A percentile compares a stretch with the other conserved stretches of the same genome.
Evolutionary conservation across 352 stramenopile genomes (phyloP).

Genomic region (Blastocystis sp.): DNA sequence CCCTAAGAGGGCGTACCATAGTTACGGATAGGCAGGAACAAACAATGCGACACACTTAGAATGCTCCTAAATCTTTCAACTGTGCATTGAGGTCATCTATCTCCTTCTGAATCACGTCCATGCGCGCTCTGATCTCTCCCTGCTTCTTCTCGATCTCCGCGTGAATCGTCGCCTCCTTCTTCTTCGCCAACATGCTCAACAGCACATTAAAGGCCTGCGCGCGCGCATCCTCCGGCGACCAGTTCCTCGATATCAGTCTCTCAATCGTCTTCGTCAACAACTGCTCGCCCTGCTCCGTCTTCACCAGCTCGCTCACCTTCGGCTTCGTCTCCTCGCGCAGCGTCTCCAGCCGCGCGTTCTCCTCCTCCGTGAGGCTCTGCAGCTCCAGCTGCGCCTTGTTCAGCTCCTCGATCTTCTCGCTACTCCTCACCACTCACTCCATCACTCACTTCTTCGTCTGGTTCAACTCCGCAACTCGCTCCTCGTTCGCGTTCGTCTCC

Average conservation of each 20-base stretch:
- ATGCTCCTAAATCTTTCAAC: background rate
- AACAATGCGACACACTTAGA: background rate
- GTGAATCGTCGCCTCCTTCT: background rate
- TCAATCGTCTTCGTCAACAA: slow-evolving; percentile 27
- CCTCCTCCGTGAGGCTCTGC: slow-evolving; percentile 5
- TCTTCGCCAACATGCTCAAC: slow-evolving; percentile 10
- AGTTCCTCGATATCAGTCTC: background rate
- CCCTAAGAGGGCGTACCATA: background rate
- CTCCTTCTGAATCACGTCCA: slow-evolving; percentile 7
- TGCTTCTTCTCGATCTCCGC: background rate
- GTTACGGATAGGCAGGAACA: background rate
- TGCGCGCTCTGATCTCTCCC: slow-evolving; percentile 1
- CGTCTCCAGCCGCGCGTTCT: background rate
- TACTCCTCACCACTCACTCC: background rate
- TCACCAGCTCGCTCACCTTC: slow-evolving; percentile 12
- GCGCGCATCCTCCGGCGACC: background rate
- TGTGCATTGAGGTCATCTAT: slow-evolving; percentile 25
- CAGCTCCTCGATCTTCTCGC: background rate
- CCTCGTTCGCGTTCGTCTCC: background rate
- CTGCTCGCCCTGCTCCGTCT: slow-evolving; percentile 19
- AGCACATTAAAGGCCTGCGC: slow-evolving; percentile 17
- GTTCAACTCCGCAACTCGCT: background rate
- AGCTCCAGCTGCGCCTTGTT: background rate
- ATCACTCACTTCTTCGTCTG: background rate
- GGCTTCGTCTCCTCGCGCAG: background rate